Conservation (phyloP, 2,329 filamentous ascomycete genomes). For the Metarhizium anisopliae region DNA sequence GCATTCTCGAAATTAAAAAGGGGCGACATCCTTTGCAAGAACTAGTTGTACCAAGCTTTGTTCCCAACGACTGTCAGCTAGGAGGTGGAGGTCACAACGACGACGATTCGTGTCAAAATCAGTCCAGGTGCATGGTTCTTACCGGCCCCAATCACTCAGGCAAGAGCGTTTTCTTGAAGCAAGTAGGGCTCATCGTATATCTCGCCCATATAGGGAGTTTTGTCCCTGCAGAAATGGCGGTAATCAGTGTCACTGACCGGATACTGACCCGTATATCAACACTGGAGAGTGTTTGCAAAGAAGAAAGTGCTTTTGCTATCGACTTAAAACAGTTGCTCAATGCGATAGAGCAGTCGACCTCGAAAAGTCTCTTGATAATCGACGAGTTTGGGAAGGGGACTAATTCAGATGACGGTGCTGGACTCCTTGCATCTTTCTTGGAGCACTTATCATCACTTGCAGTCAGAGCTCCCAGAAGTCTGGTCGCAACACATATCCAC, state of each 20-base stretch:
- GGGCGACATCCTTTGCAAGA: constrained; percentile 87
- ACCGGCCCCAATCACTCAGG: constrained; percentile 96
- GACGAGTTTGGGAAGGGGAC: constrained; percentile 80
- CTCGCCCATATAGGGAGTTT: constrained; percentile 90
- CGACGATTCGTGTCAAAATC: not conserved
- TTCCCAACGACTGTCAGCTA: constrained; percentile 73
- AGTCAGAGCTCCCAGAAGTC: constrained; percentile 41
- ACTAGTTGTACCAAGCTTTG: constrained; percentile 67
- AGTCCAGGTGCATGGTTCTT: constrained; percentile 53
- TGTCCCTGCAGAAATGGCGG: constrained; percentile 70
- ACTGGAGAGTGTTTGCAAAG: constrained; percentile 49
- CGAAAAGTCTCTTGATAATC: constrained; percentile 72
- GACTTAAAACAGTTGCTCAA: constrained; percentile 83
- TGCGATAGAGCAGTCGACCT: constrained; percentile 64
- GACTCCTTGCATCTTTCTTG: constrained; percentile 48
- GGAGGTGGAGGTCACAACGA: constrained; percentile 43
- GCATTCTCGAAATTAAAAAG: constrained; percentile 58
- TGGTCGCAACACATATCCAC: constrained; percentile 56
- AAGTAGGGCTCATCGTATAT: constrained; percentile 83
- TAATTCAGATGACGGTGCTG: constrained; percentile 46
- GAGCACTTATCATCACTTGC: constrained; percentile 43
- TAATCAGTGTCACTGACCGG: constrained; percentile 82
- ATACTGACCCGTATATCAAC: constrained; percentile 82
- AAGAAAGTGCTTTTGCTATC: constrained; percentile 58
- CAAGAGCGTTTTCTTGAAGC: constrained; percentile 93